A percentile compares a stretch with the other conserved stretches of the same genome.
phyloP scores from a whole-genome alignment of 805 yeast species.

The Helenozyma rhizophorensis region DNA sequence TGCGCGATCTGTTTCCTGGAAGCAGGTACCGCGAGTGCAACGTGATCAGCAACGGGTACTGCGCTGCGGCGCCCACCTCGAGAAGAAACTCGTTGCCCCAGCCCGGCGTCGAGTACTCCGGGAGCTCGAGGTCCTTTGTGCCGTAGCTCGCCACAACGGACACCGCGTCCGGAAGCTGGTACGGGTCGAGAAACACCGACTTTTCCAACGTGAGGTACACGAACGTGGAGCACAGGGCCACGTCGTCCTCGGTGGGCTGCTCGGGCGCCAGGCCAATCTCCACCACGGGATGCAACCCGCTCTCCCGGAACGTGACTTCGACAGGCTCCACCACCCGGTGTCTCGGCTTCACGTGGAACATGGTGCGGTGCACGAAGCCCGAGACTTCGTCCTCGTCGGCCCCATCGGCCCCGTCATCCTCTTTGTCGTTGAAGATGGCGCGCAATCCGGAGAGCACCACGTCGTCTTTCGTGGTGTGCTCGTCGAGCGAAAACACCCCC shows the following conservation, averaged over 20 bases:
- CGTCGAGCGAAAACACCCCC: slow-evolving; percentile 33
- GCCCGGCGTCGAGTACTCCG: slow-evolving; percentile 30
- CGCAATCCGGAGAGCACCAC: slow-evolving; percentile 33
- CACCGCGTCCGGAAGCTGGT: slow-evolving; percentile 27
- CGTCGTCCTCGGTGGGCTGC: slow-evolving; percentile 20
- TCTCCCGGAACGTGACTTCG: slow-evolving; percentile 9
- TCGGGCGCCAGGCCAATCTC: slow-evolving; percentile 8
- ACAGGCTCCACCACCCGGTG: slow-evolving; percentile 18
- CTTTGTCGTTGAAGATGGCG: slow-evolving; percentile 20
- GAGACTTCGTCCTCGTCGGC: slow-evolving; percentile 12
- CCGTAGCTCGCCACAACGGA: slow-evolving; percentile 27
- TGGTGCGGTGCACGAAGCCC: slow-evolving; percentile 24
- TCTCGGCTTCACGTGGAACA: slow-evolving; percentile 40
- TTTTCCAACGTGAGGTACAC: slow-evolving; percentile 29
- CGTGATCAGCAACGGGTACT: slow-evolving; percentile 17
- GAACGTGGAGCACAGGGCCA: slow-evolving; percentile 26
- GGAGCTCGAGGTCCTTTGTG: slow-evolving; percentile 34
- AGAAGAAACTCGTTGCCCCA: slow-evolving; percentile 41
- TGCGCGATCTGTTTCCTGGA: slow-evolving; percentile 17
- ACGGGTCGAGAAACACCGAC: slow-evolving; percentile 35
- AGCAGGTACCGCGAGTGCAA: slow-evolving; percentile 39
- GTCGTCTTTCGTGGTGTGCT: slow-evolving; percentile 29
- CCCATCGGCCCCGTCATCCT: slow-evolving; percentile 3
- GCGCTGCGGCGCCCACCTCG: slow-evolving; percentile 17
- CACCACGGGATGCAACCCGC: slow-evolving; percentile 38